Evolutionary conservation across 805 yeast species (phyloP), one percentile per base, ranked within the genome.

Genomic region (Pichia phayaonensis): DNA sequence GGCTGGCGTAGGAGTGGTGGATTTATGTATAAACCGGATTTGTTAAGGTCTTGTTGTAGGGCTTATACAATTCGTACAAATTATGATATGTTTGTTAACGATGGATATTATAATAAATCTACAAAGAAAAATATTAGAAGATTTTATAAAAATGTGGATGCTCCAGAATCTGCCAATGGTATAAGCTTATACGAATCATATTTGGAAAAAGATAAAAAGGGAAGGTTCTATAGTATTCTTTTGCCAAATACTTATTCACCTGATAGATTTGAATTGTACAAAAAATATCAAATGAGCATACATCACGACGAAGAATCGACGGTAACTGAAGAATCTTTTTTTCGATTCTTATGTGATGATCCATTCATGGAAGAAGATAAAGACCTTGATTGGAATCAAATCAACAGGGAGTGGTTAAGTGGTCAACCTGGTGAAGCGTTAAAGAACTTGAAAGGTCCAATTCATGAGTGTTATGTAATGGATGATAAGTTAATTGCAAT

Each of bases 1-100:
- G 96, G 96, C 2, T 89, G 77, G 61, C 77, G 95, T 63, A 70
- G 97, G 49, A 84, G 94, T 31, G 97, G 97, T 0, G 63, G 66
- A 2, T 85, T 79, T 55, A 47, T 65, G 22, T 65, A 76, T 49
- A 71, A 75, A 59, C 80, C 86, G 0, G 96, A 90, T 62, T 64
- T 80, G 54, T 60, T 84, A 29, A 65, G 90, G 40, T 79, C 80
- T 41, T 90, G 97, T 62, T 90, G 97, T 59, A 73, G 90, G 21
- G 74, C 82, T 64, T 87, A 80, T 62, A 84, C 96, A 0, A 86
- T 90, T 18, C 65, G 97, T 48, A 81, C 95, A 0, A 71, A 71
- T 22, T 65, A 76, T 18, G 61, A 60, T 24, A 47, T 57, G 47
- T 72, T 82, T 56, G 70, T 72, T 38, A 34, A 46, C 24, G 46